Percentiles rank a stretch among this genome's conserved stretches.
phyloP scores from a whole-genome alignment of 2,329 filamentous ascomycete species.

The Penicillium griseofulvum region DNA sequence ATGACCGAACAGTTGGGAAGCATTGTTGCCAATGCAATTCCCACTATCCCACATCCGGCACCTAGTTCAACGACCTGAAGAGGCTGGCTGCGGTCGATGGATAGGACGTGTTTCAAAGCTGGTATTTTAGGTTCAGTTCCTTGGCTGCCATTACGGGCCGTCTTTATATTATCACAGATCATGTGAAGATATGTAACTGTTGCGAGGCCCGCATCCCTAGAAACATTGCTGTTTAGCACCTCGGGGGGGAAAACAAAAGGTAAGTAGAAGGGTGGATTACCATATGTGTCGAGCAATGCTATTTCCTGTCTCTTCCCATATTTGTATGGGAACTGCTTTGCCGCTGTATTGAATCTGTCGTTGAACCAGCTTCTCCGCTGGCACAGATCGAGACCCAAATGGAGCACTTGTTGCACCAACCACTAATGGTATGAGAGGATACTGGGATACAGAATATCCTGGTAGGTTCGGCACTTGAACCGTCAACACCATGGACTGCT shows the following conservation, averaged over 20 bases:
- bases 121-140: conserved; percentile 22
- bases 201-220: conserved; percentile 59
- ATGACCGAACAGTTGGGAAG: conserved; percentile 53
- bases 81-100: conserved; percentile 23
- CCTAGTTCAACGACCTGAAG: conserved; percentile 63
- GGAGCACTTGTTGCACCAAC: conserved; percentile 57
- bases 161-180: not conserved
- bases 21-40: conserved; percentile 60
- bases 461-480: conserved; percentile 26
- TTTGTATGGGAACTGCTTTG: conserved; percentile 36
- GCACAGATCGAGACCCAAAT: conserved; percentile 40
- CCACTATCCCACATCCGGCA: conserved; percentile 67
- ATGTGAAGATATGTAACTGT: conserved; percentile 50
- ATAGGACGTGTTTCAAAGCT: conserved; percentile 35
- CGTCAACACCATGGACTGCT: conserved; percentile 28
- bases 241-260: conserved; percentile 4
- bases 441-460: conserved; percentile 2
- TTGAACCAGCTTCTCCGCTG: conserved; percentile 55
- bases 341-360: conserved; percentile 46
- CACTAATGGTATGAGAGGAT: conserved; percentile 42
- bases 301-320: conserved; percentile 70
- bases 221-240: not conserved
- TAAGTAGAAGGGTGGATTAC: conserved; percentile 41
- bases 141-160: conserved; percentile 27
- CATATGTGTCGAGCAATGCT: conserved; percentile 71